Percentiles rank a stretch among this genome's conserved stretches.
Evolutionary conservation across 2,329 filamentous ascomycete species (phyloP).

Genomic region (Monilinia laxa): DNA sequence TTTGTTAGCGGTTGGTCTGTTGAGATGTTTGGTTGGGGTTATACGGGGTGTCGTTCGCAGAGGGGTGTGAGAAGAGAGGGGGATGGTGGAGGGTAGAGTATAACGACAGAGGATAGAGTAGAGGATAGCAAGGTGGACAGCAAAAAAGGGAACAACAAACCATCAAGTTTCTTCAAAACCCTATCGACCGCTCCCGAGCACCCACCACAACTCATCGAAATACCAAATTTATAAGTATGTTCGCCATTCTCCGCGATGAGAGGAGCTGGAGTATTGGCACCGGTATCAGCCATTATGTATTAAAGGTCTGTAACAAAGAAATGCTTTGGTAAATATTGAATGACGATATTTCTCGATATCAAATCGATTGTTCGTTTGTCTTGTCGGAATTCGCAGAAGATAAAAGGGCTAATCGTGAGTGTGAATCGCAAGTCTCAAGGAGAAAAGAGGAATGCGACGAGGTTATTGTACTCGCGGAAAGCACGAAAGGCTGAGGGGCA

Average conservation of each 20-base stretch:
- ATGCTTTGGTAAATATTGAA: too few relatives aligned
- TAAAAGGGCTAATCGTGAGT: too few relatives aligned
- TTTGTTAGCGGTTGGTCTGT: background rate
- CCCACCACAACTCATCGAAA: slow-evolving; percentile 91
- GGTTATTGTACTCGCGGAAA: background rate
- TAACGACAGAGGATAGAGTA: background rate
- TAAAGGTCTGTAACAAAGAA: too few relatives aligned
- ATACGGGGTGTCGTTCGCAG: background rate
- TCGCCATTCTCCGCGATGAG: slow-evolving; percentile 27
- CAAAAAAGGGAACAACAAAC: slow-evolving; percentile 49
- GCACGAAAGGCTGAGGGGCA: background rate
- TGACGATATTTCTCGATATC: too few relatives aligned
- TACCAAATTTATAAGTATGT: slow-evolving; percentile 93
- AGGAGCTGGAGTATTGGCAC: slow-evolving; percentile 10
- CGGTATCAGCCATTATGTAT: slow-evolving; percentile 20
- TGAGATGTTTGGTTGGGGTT: background rate
- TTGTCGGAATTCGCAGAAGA: too few relatives aligned
- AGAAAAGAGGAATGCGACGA: background rate
- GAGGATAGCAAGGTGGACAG: background rate
- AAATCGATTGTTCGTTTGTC: too few relatives aligned
- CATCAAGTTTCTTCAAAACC: slow-evolving; percentile 87
- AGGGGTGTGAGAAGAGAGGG: background rate
- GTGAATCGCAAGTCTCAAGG: background rate
- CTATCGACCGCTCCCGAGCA: slow-evolving; percentile 93
- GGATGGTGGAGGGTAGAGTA: background rate